Evolutionary conservation across 163 green algal species (phyloP).

Genomic region (Chlorella variabilis): DNA sequence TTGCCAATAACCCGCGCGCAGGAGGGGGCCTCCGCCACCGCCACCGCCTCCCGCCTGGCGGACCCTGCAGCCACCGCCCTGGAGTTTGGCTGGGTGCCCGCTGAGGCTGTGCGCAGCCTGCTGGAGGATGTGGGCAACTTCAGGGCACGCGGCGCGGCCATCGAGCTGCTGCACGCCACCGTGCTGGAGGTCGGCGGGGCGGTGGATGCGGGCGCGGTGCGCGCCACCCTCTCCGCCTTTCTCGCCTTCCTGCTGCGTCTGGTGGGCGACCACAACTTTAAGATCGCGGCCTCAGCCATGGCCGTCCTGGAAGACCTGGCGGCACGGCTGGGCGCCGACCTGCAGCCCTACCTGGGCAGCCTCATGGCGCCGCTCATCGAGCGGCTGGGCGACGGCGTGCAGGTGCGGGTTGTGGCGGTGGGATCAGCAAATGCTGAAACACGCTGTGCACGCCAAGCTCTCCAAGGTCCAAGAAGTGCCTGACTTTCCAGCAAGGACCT

Average conservation of each 20-base stretch:
- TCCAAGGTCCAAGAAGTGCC: not conserved
- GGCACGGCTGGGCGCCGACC: constrained; percentile 51
- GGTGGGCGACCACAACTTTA: constrained; percentile 82
- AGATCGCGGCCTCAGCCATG: constrained; percentile 73
- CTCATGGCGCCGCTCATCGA: constrained; percentile 64
- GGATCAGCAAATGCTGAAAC: not conserved
- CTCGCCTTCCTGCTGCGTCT: constrained; percentile 71
- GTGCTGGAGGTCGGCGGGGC: constrained; percentile 44
- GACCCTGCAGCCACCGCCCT: not conserved
- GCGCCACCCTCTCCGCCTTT: constrained; percentile 62
- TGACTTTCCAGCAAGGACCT: not conserved
- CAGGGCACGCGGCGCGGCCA: constrained; percentile 63
- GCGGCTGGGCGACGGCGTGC: constrained; percentile 64
- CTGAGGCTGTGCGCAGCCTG: constrained; percentile 13
- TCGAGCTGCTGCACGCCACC: constrained; percentile 67
- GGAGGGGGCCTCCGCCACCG: not conserved
- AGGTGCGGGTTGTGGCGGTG: no score
- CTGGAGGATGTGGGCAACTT: constrained; percentile 34
- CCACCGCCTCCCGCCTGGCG: no score
- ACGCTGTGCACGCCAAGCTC: no score
- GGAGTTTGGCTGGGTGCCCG: constrained; percentile 33
- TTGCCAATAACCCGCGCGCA: no score
- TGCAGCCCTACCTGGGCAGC: constrained; percentile 62
- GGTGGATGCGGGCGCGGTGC: constrained; percentile 45
- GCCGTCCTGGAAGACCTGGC: constrained; percentile 71